phyloP scores from a whole-genome alignment of 495 filamentous ascomycete species.

The Penicillium soppii region DNA sequence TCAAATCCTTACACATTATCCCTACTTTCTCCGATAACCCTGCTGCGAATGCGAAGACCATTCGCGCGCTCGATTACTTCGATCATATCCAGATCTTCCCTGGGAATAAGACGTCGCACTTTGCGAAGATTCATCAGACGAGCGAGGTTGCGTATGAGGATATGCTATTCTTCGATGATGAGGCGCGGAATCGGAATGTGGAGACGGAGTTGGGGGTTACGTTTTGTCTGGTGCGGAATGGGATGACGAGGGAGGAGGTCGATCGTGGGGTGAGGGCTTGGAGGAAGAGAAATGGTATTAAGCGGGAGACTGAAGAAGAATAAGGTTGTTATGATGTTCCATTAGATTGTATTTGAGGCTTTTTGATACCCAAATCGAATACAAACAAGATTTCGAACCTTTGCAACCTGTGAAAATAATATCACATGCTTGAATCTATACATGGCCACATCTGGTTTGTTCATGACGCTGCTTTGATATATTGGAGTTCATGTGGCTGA shows the following conservation, averaged over 20 bases:
- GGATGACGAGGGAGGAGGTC: constrained; percentile 75
- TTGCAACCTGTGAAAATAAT: too few species aligned
- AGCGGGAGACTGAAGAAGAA: constrained; percentile 18
- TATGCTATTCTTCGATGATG: constrained; percentile 97
- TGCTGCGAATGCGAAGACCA: constrained; percentile 33
- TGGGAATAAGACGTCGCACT: constrained; percentile 81
- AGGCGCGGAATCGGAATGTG: constrained; percentile 82
- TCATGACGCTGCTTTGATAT: neutral
- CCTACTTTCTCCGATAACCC: constrained; percentile 45
- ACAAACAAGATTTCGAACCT: too few species aligned
- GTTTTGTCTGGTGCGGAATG: constrained; percentile 77
- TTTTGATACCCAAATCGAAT: neutral
- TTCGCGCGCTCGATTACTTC: constrained; percentile 72
- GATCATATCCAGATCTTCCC: constrained; percentile 87
- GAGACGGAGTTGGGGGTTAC: constrained; percentile 76
- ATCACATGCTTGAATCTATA: too few species aligned
- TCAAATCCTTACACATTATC: constrained; percentile 70
- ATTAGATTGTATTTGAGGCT: neutral
- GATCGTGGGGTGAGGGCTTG: constrained; percentile 79
- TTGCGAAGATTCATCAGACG: constrained; percentile 64
- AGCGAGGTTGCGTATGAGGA: constrained; percentile 67
- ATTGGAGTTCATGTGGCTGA: neutral
- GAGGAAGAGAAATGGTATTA: constrained; percentile 68
- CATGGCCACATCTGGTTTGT: neutral
- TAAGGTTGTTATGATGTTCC: neutral